phyloP scores from a whole-genome alignment of 495 filamentous ascomycete species.

The Lepidopterella palustris region DNA sequence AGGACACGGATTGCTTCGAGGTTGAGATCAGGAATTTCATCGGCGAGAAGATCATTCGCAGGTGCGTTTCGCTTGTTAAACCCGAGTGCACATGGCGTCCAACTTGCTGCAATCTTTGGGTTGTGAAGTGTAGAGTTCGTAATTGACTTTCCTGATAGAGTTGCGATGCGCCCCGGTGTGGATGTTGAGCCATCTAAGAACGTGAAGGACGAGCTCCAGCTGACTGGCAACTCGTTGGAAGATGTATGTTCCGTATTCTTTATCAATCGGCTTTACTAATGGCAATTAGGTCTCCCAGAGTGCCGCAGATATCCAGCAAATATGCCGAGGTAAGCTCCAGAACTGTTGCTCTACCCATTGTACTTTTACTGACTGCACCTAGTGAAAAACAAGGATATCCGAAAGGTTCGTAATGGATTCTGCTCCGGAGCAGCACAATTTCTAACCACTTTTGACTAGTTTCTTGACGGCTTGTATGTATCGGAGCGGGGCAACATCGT shows the following conservation, averaged over 20 bases:
- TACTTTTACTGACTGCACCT: no score
- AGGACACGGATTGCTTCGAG: constrained; percentile 76
- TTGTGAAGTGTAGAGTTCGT: no score
- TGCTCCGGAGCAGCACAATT: not conserved
- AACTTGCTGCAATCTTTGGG: no score
- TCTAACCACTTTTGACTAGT: constrained; percentile 53
- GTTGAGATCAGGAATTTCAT: constrained; percentile 99
- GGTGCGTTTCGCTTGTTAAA: no score
- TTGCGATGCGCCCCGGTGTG: constrained; percentile 83
- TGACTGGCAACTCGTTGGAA: constrained; percentile 92
- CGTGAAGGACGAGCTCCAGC: constrained; percentile 92
- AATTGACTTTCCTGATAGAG: no score
- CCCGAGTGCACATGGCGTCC: no score
- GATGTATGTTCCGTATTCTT: no score
- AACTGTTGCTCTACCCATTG: no score
- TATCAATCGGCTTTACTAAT: no score
- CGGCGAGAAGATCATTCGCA: constrained; percentile 98
- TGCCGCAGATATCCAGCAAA: constrained; percentile 98
- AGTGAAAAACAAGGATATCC: constrained; percentile 99
- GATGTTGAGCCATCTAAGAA: constrained; percentile 81
- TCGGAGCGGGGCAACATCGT: constrained; percentile 93
- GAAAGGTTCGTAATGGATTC: constrained; percentile 61
- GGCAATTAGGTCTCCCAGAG: constrained; percentile 93
- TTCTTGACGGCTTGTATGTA: constrained; percentile 99
- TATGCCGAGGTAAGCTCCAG: no score